Evolutionary conservation across 2,329 filamentous ascomycete species (phyloP).

Genomic region (Cladosporium sp.): DNA sequence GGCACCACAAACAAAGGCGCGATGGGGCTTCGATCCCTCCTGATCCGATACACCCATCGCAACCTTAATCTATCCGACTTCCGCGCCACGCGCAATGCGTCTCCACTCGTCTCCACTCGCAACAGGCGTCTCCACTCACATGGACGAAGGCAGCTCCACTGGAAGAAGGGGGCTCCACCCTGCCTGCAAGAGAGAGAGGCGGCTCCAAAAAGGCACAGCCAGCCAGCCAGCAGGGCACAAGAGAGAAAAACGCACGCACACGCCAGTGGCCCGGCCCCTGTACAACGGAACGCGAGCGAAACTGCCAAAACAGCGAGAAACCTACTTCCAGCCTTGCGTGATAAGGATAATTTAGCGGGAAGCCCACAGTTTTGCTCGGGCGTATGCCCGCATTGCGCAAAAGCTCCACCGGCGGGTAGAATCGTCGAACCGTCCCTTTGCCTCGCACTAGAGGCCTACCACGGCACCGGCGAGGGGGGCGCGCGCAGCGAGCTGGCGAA

Average conservation of each 20-base stretch:
- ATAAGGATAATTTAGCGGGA: not conserved
- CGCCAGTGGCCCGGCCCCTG: not conserved
- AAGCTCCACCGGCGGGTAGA: conserved; percentile 1
- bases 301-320: conserved; percentile 13
- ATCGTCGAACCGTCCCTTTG: not conserved
- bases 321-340: conserved; percentile 15
- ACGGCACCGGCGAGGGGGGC: not conserved
- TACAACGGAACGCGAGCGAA: not conserved
- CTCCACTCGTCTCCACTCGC: not conserved
- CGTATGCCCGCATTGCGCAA: conserved; percentile 14
- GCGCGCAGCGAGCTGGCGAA: not conserved
- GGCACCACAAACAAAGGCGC: not conserved
- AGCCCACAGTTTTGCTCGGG: not conserved
- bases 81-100: conserved; percentile 12
- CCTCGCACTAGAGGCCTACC: not conserved
- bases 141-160: not conserved
- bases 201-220: not conserved
- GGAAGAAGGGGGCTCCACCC: not conserved
- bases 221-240: no score
- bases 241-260: not conserved
- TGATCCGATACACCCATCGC: conserved; percentile 1
- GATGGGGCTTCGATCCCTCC: not conserved
- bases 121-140: not conserved
- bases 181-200: not conserved
- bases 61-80: conserved; percentile 17